Evolutionary conservation across 2,329 filamentous ascomycete genomes (phyloP).

Genomic region (Colletotrichum plurivorum): DNA sequence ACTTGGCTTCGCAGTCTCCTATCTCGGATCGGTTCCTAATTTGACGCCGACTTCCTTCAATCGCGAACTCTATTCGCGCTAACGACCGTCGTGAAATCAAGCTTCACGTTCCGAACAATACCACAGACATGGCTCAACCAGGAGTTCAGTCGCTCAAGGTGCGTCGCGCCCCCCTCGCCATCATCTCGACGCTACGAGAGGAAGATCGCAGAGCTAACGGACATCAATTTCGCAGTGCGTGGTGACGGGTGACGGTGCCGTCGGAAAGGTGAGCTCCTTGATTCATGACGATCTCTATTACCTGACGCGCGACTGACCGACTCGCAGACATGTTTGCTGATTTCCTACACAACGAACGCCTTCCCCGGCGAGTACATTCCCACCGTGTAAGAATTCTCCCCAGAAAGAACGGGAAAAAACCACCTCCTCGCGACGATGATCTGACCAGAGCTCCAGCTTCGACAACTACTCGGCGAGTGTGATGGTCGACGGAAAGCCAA

Average conservation of each 20-base stretch:
- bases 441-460: conserved; percentile 71
- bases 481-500: conserved; percentile 98
- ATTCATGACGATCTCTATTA: conserved; percentile 10
- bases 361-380: conserved; percentile 99
- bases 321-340: conserved; percentile 93
- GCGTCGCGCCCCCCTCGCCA: conserved; percentile 48
- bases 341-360: conserved; percentile 99
- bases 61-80: conserved; percentile 39
- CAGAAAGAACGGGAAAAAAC: background rate
- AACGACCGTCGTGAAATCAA: conserved; percentile 22
- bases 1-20: conserved; percentile 18
- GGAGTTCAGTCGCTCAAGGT: conserved; percentile 95
- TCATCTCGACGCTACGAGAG: conserved; percentile 6
- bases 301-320: conserved; percentile 40
- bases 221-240: conserved; percentile 78
- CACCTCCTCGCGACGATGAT: background rate
- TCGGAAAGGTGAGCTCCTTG: conserved; percentile 84
- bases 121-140: conserved; percentile 78
- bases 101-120: conserved; percentile 7
- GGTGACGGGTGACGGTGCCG: conserved; percentile 98
- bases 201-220: conserved; percentile 15
- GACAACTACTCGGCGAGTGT: conserved; percentile 99
- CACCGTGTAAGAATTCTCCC: conserved; percentile 80
- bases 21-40: conserved; percentile 34
- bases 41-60: conserved; percentile 26